Evolutionary conservation across 2,329 filamentous ascomycete species (phyloP).

Genomic region (Escovopsis sp.): DNA sequence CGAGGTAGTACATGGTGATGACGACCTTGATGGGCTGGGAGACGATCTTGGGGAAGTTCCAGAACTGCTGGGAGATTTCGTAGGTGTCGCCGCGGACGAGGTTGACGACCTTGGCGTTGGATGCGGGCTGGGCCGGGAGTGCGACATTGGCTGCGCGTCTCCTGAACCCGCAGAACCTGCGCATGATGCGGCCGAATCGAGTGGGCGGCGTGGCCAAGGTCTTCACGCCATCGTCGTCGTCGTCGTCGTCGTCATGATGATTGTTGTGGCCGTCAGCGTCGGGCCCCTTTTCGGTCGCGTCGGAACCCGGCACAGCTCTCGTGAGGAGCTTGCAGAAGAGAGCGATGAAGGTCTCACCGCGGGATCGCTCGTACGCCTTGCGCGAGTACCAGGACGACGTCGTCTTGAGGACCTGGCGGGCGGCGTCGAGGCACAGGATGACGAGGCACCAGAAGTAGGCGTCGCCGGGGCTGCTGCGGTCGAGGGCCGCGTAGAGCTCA

Average conservation of each 20-base stretch:
- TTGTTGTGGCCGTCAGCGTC: slow-evolving; percentile 5
- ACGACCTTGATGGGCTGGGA: slow-evolving; percentile 65
- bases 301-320: slow-evolving; percentile 23
- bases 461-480: slow-evolving; percentile 14
- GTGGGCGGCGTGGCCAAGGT: too few species aligned
- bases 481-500: slow-evolving; percentile 21
- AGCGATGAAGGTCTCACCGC: slow-evolving; percentile 47
- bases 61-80: slow-evolving; percentile 70
- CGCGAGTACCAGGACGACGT: slow-evolving; percentile 61
- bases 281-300: slow-evolving; percentile 21
- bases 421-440: slow-evolving; percentile 19
- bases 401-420: slow-evolving; percentile 21
- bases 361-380: slow-evolving; percentile 66
- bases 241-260: too few species aligned
- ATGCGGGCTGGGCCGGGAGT: slow-evolving; percentile 36
- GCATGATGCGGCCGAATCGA: slow-evolving; percentile 6
- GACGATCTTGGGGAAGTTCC: slow-evolving; percentile 68
- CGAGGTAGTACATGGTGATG: slow-evolving; percentile 46
- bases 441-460: slow-evolving; percentile 22
- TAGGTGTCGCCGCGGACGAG: slow-evolving; percentile 72
- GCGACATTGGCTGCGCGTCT: slow-evolving; percentile 5
- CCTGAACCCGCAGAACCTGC: slow-evolving; percentile 8
- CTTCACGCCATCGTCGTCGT: not conserved
- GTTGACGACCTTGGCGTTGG: slow-evolving; percentile 83
- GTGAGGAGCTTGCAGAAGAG: slow-evolving; percentile 24